Evolutionary conservation across 768 basidiomycete species (phyloP), one percentile per base, ranked within the genome.

Genomic region (Mycena olivaceomarginata): DNA sequence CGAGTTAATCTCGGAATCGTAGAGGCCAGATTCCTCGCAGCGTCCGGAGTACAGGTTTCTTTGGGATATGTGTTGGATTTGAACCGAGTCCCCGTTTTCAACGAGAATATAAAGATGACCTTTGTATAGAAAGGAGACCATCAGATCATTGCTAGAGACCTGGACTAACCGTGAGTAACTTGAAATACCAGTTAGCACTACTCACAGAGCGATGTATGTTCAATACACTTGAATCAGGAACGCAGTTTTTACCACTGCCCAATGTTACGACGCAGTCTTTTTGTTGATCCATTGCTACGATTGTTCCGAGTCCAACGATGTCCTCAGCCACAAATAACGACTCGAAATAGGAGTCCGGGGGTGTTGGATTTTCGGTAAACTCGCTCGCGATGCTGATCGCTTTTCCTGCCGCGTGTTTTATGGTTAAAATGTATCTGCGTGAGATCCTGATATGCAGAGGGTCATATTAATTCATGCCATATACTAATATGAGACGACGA

Each of bases 1-100:
- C 10, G 20, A 10, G 2, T 43, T 46, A 46, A 72, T 48, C 15
- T 65, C 60, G 4, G 67, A 37, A 45, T 15, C 69, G 62, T 62
- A 69, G 2, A 69, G 31, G 13, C n/a, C 53, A 11, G 39, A 57
- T 46, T 72, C 37, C 13, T 75, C 71, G 39, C 53, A 66, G 16
- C 60, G 67, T 10, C 78, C 74, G n/a, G 74, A 72, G 22, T 40
- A 10, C 13, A 79, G 53, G 39, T 56, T 70, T 8, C 51, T 64
- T 9, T 62, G 70, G 9, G 74, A 67, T n/a, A 79, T 60, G 62
- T 79, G 78, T 25, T 79, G 78, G n/a, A 76, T 76, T 39, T 69
- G 74, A 40, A 75, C 63, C 1, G 70, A 65, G 0, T 22, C 13
- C 5, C 74, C 70, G 31, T 79, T 53, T 31, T 79, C 78, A n/a